A percentile compares a stretch with the other conserved stretches of the same genome.
Evolutionary conservation across 352 stramenopile species (phyloP).

Genomic region (Phytophthora capsici): DNA sequence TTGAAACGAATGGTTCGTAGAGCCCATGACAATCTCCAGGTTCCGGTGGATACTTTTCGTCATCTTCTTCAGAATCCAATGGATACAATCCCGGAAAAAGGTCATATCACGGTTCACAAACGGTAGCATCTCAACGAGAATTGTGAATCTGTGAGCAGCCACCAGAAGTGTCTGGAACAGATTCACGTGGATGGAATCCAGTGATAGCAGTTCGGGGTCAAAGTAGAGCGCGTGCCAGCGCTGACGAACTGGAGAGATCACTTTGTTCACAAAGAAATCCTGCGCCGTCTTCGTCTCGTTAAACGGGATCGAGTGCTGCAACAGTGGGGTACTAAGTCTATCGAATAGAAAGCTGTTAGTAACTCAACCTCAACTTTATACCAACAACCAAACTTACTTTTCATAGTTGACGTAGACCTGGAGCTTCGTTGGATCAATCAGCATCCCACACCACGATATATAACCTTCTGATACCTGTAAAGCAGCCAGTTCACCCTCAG

Average conservation of each 20-base stretch:
- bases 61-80: slow-evolving; percentile 53
- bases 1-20: slow-evolving; percentile 13
- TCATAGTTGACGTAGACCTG: slow-evolving; percentile 83
- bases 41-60: slow-evolving; percentile 51
- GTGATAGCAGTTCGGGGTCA: slow-evolving; percentile 44
- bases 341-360: slow-evolving; percentile 7
- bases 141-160: slow-evolving; percentile 53
- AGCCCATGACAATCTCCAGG: slow-evolving; percentile 22
- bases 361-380: not conserved
- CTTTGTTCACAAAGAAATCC: slow-evolving; percentile 69
- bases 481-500: slow-evolving; percentile 6
- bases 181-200: slow-evolving; percentile 60
- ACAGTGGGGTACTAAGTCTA: slow-evolving; percentile 41
- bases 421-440: slow-evolving; percentile 60
- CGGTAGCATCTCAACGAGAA: slow-evolving; percentile 62
- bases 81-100: slow-evolving; percentile 50
- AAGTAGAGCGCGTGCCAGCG: slow-evolving; percentile 79
- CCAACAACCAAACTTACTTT: slow-evolving; percentile 47
- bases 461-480: slow-evolving; percentile 2
- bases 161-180: slow-evolving; percentile 66
- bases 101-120: slow-evolving; percentile 48
- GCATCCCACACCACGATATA: slow-evolving; percentile 74
- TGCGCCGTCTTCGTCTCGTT: slow-evolving; percentile 61
- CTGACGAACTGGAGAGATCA: slow-evolving; percentile 67
- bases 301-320: slow-evolving; percentile 58